phyloP scores from a whole-genome alignment of 1,284 basidiomycete species.

The Marasmius fiardii region DNA sequence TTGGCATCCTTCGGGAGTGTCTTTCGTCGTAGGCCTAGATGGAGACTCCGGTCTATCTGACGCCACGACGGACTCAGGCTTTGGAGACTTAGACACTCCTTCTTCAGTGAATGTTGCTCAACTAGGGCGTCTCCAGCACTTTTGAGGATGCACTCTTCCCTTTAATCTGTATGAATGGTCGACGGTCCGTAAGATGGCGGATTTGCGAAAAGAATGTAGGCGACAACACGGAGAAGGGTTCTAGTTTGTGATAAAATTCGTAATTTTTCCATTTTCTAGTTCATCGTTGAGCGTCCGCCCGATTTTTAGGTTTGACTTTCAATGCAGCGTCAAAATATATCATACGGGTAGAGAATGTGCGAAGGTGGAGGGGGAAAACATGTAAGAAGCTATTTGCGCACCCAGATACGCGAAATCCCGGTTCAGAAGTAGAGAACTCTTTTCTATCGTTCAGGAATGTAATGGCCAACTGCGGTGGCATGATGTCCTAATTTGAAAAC shows the following conservation, averaged over 20 bases:
- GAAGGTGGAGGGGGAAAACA: too few relatives aligned
- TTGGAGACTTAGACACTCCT: neutral
- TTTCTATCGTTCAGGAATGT: slow-evolving; percentile 64
- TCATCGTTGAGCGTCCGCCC: slow-evolving; percentile 56
- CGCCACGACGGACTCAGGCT: neutral
- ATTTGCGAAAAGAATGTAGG: neutral
- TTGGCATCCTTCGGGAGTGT: slow-evolving; percentile 55
- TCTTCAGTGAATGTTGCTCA: too few relatives aligned
- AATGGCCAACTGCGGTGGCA: slow-evolving; percentile 53
- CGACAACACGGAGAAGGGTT: slow-evolving; percentile 21
- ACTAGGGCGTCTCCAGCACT: neutral
- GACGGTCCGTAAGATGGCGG: slow-evolving; percentile 5
- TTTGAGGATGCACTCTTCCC: neutral
- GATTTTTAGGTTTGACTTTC: slow-evolving; percentile 55
- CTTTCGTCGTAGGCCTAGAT: slow-evolving; percentile 13
- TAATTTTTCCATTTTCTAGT: slow-evolving; percentile 45
- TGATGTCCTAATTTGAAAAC: slow-evolving; percentile 44
- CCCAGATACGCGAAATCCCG: slow-evolving; percentile 77
- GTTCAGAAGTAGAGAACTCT: slow-evolving; percentile 71
- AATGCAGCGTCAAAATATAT: slow-evolving; percentile 62
- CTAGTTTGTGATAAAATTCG: too few relatives aligned
- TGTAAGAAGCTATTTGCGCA: slow-evolving; percentile 75
- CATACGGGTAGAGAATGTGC: too few relatives aligned
- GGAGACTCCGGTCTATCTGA: neutral
- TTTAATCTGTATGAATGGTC: neutral